These are phyloP conservation scores for Sclerotinia nivalis DNA, from an alignment of 2,329 filamentous ascomycete species.

Conservation along the genomic window DNA sequence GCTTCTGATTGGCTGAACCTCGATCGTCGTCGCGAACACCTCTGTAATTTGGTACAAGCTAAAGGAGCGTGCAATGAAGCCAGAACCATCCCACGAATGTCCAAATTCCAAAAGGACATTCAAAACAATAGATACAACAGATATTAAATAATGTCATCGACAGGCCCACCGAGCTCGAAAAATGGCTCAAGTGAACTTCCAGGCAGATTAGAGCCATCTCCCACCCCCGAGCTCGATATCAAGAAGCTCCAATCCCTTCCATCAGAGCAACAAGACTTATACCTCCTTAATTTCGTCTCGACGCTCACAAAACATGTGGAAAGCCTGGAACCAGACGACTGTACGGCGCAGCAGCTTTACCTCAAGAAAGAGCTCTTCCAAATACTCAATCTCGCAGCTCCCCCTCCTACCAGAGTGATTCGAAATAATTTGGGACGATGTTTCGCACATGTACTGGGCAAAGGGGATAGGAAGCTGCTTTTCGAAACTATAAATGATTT, in stretches of 20 bases:
- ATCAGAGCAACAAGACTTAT: slow-evolving; percentile 93
- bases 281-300: slow-evolving; percentile 85
- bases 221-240: slow-evolving; percentile 80
- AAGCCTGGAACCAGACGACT: slow-evolving; percentile 71
- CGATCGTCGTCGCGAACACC: slow-evolving; percentile 16
- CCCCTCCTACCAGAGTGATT: slow-evolving; percentile 82
- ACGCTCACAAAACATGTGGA: slow-evolving; percentile 79
- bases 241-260: slow-evolving; percentile 86
- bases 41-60: slow-evolving; percentile 9
- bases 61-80: slow-evolving; percentile 17
- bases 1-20: slow-evolving; percentile 23
- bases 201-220: slow-evolving; percentile 45
- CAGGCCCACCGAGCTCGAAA: slow-evolving; percentile 36
- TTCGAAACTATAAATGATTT: slow-evolving; percentile 95
- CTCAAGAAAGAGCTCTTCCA: slow-evolving; percentile 94
- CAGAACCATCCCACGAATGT: slow-evolving; percentile 21
- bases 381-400: slow-evolving; percentile 79
- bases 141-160: slow-evolving; percentile 40
- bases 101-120: slow-evolving; percentile 13
- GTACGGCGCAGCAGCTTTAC: slow-evolving; percentile 84
- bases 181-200: slow-evolving; percentile 41
- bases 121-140: slow-evolving; percentile 9
- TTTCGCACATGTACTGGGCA: slow-evolving; percentile 77
- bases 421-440: slow-evolving; percentile 86
- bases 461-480: slow-evolving; percentile 85